Base-by-base conservation (phyloP, 352 stramenopile species). In the Globisporangium nunn region DNA sequence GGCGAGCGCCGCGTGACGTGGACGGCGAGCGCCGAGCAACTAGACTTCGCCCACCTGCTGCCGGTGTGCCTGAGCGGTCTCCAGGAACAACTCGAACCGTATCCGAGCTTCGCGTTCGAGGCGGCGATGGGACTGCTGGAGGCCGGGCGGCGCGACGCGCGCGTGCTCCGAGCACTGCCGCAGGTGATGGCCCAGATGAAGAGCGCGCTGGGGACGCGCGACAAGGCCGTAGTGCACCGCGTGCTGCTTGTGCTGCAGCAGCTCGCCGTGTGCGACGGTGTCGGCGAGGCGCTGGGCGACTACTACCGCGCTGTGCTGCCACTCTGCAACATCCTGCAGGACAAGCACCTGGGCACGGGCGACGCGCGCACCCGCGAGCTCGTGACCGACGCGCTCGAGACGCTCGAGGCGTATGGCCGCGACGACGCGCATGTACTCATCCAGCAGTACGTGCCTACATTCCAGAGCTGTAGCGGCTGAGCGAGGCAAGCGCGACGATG, bases 261-360 rank as follows among this genome's bases (percentile, higher is more conserved):
- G 57, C 69, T 92, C 43, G 64, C 66, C 2, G 80, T 92, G 47
- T 92, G 80, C 39, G 70, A 85, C 0, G 74, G 78, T 41, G 78
- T 90, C n/a, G 80, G 82, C 23, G 68, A 78, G 12, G 76, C 76
- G 0, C 61, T 93, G 4, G 49, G 64, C 1, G 78, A 88, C 58
- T 81, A 91, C 60, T 91, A 93, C 57, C 71, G 80, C 15, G 72
- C 78, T 11, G 61, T 93, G 39, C 68, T 93, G 41, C 82, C 82
- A n/a, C 63, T 91, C 47, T 93, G 80, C 64, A 93, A 90, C 64
- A 83, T 93, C 30, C 52, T 91, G 15, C 81, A 90, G 60, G 82
- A 90, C 72, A 83, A 83, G 50, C 80, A 87, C 53, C 54, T 91
- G 37, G 80, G 78, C 54, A 90, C 75, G 1, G 80, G 78, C 47